Percentiles rank a stretch among this genome's conserved stretches.
Conservation (phyloP, 73 alveolate species). For the Stentor coeruleus region DNA sequence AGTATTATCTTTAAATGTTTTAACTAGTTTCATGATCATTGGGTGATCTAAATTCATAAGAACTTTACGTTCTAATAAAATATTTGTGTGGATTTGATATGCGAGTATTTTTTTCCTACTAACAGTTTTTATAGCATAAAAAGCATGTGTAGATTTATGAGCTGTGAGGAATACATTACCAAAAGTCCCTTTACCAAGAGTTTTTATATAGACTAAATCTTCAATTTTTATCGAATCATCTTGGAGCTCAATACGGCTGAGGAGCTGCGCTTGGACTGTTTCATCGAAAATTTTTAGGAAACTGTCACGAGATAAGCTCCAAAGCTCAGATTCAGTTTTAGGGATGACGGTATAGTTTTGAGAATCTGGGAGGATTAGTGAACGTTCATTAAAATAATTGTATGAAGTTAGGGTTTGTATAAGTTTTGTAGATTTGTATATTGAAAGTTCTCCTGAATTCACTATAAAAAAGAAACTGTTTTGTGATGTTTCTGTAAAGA, state of each 20-base stretch:
- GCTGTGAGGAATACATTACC: background rate
- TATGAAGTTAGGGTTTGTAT: background rate
- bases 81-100: background rate
- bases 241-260: background rate
- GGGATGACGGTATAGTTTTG: background rate
- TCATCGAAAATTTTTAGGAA: background rate
- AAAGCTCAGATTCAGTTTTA: background rate
- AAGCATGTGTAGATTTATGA: background rate
- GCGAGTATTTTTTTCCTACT: background rate
- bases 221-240: background rate
- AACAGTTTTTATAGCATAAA: background rate
- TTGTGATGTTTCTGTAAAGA: background rate
- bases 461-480: background rate
- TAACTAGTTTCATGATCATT: background rate
- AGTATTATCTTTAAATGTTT: constrained; percentile 2
- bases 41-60: constrained; percentile 15
- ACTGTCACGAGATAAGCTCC: background rate
- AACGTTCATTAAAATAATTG: constrained; percentile 6
- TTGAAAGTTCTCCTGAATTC: background rate
- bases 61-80: background rate
- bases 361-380: background rate
- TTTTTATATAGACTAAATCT: constrained; percentile 11
- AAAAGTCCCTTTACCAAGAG: background rate
- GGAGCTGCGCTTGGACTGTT: background rate
- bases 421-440: background rate